Base-by-base conservation (phyloP, 1,284 basidiomycete species). In the Microbotryum scabiosae region DNA sequence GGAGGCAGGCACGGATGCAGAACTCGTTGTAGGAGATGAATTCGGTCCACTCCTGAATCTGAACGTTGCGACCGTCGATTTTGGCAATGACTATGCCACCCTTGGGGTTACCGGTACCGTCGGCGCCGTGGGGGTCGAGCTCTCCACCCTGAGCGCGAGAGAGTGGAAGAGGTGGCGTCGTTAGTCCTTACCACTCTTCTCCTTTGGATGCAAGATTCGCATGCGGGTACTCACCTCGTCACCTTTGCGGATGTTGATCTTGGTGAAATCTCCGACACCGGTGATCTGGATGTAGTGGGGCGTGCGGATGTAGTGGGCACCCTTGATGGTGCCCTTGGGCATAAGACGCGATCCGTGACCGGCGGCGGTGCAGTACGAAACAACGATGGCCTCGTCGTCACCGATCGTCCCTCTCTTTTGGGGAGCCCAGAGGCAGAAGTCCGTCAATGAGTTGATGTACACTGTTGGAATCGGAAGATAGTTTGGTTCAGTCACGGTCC, bases 311-410 rank as follows among this genome's bases (percentile, higher is more conserved):
- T 78, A 79, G 73, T 79, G 79, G 45, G 77, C 78, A 12, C 76
- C 74, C 55, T 72, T 73, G 70, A 81, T 71, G 23, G 78, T 76
- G 49, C 78, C 79, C 60, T 78, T 74, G 45, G 79, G 79, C 62
- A 80, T 79, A 55, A 78, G 70, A 55, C 79, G 75, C 47, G 79
- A 74, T 63, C 79, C 75, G 73, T 80, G 79, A 44, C 79, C 76
- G 78, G 73, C 72, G 69, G 79, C 84, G 44, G 85, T 85, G 77
- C 86, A 89, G 82, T 82, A 88, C 0, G 85, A 82, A 21, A 88
- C 83, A 65, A 82, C 84, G 71, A 83, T 78, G 45, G 78, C 81
- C 74, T 88, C 87, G 5, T 81, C 80, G 66, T 85, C 78, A 26
- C 80, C 85, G 59, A 88, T 82, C n/a, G 77, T 76, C 36, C 74